phyloP scores from a whole-genome alignment of 768 basidiomycete species.

The Tubosaeta sp. region DNA sequence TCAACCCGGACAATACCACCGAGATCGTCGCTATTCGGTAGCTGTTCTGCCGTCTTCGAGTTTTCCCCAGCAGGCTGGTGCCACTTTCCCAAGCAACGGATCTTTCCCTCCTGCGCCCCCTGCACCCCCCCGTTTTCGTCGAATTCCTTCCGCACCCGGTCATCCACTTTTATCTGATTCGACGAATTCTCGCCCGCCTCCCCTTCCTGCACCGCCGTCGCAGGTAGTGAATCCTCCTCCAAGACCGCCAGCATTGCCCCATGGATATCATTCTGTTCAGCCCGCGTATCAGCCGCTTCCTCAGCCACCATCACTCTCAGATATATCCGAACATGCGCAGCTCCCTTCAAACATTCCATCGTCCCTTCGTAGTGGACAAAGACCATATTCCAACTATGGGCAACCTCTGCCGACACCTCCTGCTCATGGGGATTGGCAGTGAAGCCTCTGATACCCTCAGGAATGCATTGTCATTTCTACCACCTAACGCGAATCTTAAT shows the following conservation, averaged over 20 bases:
- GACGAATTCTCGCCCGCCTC: constrained; percentile 13
- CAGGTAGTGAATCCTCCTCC: constrained; percentile 27
- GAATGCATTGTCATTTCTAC: constrained; percentile 14
- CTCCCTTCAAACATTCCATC: constrained; percentile 22
- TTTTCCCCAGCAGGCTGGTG: constrained; percentile 25
- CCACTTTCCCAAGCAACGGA: constrained; percentile 13
- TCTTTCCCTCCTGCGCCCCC: constrained; percentile 16
- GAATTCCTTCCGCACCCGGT: constrained; percentile 24
- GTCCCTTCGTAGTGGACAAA: constrained; percentile 32
- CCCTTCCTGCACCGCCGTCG: constrained; percentile 26
- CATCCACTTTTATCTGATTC: constrained; percentile 24
- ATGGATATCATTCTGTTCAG: constrained; percentile 41
- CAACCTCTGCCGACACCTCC: constrained; percentile 27
- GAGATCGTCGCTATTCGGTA: constrained; percentile 30
- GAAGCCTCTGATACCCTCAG: constrained; percentile 12
- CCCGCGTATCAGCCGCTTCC: constrained; percentile 35
- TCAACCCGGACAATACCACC: constrained; percentile 29
- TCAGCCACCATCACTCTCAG: constrained; percentile 31
- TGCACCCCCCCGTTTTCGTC: constrained; percentile 33
- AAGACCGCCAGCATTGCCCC: constrained; percentile 47
- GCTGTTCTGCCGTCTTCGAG: constrained; percentile 28
- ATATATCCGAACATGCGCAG: constrained; percentile 26
- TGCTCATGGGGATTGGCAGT: constrained; percentile 26
- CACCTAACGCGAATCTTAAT: constrained; percentile 9
- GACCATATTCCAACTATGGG: constrained; percentile 33